Evolutionary conservation across 441 rosid genomes (phyloP).

Genomic region (Iberis amara): DNA sequence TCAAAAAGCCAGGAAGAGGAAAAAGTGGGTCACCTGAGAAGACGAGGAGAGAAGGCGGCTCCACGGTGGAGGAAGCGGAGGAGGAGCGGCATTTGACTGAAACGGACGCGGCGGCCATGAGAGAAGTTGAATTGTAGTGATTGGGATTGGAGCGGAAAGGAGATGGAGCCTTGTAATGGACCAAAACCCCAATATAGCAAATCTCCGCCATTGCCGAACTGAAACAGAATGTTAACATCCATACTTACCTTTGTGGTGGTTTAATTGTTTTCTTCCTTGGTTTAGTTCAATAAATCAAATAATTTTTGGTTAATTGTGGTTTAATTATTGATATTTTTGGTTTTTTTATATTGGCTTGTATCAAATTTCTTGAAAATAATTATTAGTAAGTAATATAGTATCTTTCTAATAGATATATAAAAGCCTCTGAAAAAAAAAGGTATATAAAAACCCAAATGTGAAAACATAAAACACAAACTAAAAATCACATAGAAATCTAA

Average conservation of each 20-base stretch:
- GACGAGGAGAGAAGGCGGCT: constrained; percentile 70
- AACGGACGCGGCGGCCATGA: constrained; percentile 19
- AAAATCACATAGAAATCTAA: background rate
- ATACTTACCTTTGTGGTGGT: background rate
- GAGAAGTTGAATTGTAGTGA: constrained; percentile 18
- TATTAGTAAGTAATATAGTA: too few species aligned
- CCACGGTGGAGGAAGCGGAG: constrained; percentile 39
- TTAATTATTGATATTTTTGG: too few species aligned
- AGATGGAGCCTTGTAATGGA: constrained; percentile 26
- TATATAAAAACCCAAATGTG: background rate
- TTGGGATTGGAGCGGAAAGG: constrained; percentile 7
- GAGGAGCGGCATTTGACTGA: constrained; percentile 15
- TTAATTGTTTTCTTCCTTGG: background rate
- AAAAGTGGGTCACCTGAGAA: constrained; percentile 60
- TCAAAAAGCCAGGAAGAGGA: background rate
- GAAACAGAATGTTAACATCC: constrained; percentile 10
- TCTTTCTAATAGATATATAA: too few species aligned
- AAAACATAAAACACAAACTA: constrained; percentile 8
- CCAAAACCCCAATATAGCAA: constrained; percentile 20
- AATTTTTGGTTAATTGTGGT: too few species aligned
- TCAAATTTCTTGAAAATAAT: too few species aligned
- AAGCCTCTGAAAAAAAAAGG: too few species aligned
- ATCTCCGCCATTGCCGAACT: constrained; percentile 31
- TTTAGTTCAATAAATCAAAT: too few species aligned
- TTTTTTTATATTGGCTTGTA: too few species aligned